These are phyloP conservation scores for Juncus inflexus DNA, from an alignment of 176 grass and related monocot genomes.

Conservation along the genomic window DNA sequence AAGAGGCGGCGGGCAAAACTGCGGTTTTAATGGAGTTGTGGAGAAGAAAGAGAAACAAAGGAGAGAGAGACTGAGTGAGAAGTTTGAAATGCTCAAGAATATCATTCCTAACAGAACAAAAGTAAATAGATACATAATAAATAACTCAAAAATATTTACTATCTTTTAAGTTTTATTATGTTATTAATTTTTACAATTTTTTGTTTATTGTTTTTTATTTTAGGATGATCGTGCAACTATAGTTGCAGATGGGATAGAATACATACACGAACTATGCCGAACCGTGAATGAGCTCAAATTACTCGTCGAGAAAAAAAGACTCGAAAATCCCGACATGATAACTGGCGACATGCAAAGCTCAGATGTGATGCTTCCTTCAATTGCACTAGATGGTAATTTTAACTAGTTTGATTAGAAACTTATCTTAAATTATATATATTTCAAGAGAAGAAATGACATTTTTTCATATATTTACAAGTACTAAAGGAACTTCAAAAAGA, in stretches of 20 bases:
- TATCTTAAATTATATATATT: too few species aligned
- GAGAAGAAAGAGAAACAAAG: constrained; percentile 31
- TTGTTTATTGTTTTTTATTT: too few species aligned
- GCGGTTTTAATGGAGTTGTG: neutral
- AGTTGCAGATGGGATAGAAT: constrained; percentile 20
- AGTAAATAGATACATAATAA: neutral
- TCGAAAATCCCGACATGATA: neutral
- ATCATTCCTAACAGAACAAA: constrained; percentile 25
- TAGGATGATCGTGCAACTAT: constrained; percentile 26
- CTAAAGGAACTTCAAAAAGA: too few species aligned
- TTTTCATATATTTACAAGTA: too few species aligned
- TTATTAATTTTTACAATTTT: too few species aligned
- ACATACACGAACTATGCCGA: constrained; percentile 22
- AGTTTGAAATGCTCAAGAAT: constrained; percentile 25
- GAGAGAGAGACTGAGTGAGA: constrained; percentile 19
- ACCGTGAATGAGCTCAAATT: constrained; percentile 24
- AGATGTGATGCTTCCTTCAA: neutral
- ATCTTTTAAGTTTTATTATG: neutral
- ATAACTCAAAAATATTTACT: neutral
- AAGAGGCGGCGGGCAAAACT: neutral
- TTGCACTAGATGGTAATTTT: constrained; percentile 8
- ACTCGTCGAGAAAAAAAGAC: constrained; percentile 18
- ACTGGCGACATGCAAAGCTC: neutral
- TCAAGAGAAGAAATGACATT: too few species aligned
- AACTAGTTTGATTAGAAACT: neutral